These are phyloP conservation scores for Auricularia cornea DNA, from an alignment of 768 basidiomycete genomes.

Conservation along the genomic window DNA sequence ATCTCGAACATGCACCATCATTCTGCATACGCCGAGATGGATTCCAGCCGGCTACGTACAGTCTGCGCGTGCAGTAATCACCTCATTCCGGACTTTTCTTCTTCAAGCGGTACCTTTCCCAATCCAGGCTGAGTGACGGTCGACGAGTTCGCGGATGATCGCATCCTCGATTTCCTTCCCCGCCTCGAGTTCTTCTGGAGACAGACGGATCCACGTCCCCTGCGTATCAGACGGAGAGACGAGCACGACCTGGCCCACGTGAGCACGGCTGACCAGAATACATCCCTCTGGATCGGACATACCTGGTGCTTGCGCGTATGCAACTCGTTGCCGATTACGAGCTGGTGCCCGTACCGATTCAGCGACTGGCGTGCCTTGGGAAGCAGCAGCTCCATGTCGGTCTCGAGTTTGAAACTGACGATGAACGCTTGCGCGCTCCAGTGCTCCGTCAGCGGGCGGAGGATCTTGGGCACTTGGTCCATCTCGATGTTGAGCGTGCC, in stretches of 20 bases:
- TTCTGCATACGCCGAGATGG: no score
- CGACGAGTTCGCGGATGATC: conserved; percentile 69
- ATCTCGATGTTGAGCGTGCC: conserved; percentile 91
- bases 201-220: conserved; percentile 12
- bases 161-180: conserved; percentile 88
- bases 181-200: conserved; percentile 41
- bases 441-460: conserved; percentile 87
- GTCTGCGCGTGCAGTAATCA: no score
- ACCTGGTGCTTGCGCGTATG: conserved; percentile 74
- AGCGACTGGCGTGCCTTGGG: conserved; percentile 87
- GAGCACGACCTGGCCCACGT: neutral
- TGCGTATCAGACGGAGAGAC: conserved; percentile 13
- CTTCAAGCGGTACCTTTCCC: neutral
- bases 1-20: no score
- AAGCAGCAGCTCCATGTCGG: conserved; percentile 70
- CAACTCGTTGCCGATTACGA: conserved; percentile 96
- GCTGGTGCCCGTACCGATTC: conserved; percentile 91
- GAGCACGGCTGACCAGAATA: conserved; percentile 13
- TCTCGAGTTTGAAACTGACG: conserved; percentile 99
- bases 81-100: no score
- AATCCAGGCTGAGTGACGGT: conserved; percentile 64
- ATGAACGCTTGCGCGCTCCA: conserved; percentile 89
- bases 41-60: no score
- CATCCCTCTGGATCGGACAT: neutral
- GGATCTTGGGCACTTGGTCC: conserved; percentile 97